Base-by-base conservation (phyloP, 2,329 filamentous ascomycete genomes). In the Xylariaceae sp. region DNA sequence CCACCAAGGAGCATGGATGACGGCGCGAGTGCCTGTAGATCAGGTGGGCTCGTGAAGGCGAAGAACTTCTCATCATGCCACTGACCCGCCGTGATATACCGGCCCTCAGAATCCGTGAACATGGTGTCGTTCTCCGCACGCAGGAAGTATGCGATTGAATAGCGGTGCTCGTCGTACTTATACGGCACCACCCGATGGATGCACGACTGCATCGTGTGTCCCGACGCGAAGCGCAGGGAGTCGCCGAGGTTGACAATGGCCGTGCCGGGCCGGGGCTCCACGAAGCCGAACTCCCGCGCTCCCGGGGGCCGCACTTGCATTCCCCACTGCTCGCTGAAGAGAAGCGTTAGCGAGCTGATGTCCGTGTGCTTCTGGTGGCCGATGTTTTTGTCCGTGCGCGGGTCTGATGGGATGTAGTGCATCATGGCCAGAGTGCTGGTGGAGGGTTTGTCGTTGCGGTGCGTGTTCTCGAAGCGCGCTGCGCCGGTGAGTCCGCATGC, bases 201-300 rank as follows among this genome's bases (percentile, higher is more conserved):
- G 74, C 80, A 82, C 44, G 78, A 81, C 71, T 81, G 77, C 72
- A 84, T 77, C 59, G 75, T 80, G 71, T 79, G 77, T 49, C 77
- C 79, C 59, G 75, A 78, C 2, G 79, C 78, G 65, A 84, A 84
- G 49, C 81, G 78, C 62, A 85, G 75, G 30, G 80, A 82, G 74
- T 86, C 82, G 60, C 82, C 82, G 13, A 85, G 79, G 70, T 85
- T 80, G 64, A 85, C 75, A 66, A 85, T 76, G 37, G 82, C 82
- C 63, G 74, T 76, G 58, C 80, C 80, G 0, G 71, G 68, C 66
- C 76, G 77, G 54, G 82, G 82, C 59, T 73, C 77, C 8, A 85
- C 79, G 71, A 82, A 84, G 50, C 76, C 76, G 75, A 81, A 82
- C 67, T 78, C 75, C 37, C 74, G 72, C 7, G 73, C 70, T 15